Evolutionary conservation across 1,284 basidiomycete species (phyloP).

Genomic region (Leccinum fuscescens): DNA sequence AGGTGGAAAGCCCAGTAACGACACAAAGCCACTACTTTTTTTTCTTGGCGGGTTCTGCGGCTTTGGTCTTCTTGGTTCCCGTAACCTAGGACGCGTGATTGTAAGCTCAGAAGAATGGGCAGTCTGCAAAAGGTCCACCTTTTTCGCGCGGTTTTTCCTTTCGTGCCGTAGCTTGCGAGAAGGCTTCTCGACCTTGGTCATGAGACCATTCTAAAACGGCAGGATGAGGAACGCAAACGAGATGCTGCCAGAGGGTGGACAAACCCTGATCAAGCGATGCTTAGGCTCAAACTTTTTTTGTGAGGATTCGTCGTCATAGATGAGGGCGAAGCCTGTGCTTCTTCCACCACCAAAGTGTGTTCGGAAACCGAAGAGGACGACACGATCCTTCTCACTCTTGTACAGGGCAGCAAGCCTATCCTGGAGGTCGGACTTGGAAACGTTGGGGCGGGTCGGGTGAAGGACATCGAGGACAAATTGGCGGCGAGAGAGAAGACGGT

Average conservation of each 20-base stretch:
- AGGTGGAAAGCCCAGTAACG: conserved; percentile 24
- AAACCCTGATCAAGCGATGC: conserved; percentile 94
- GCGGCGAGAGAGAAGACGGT: conserved; percentile 92
- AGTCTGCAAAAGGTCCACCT: conserved; percentile 51
- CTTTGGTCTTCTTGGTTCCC: conserved; percentile 92
- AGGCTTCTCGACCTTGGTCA: conserved; percentile 84
- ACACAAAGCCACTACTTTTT: conserved; percentile 59
- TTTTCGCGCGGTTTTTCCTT: conserved; percentile 99
- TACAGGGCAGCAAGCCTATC: conserved; percentile 88
- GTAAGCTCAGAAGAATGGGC: conserved; percentile 7
- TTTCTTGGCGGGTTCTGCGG: conserved; percentile 84
- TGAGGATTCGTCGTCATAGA: conserved; percentile 95
- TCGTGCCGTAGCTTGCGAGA: conserved; percentile 99
- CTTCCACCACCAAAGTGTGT: conserved; percentile 99
- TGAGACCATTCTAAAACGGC: conserved; percentile 72
- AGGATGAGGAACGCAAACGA: conserved; percentile 11
- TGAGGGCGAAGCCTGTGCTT: conserved; percentile 95
- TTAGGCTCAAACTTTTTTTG: conserved; percentile 98
- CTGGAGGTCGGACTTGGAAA: conserved; percentile 89
- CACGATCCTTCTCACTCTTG: conserved; percentile 75
- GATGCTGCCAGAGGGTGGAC: neutral
- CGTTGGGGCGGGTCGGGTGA: conserved; percentile 94
- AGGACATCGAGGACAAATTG: conserved; percentile 95
- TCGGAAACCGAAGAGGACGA: conserved; percentile 79
- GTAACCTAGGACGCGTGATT: conserved; percentile 57